Evolutionary conservation across 1,284 basidiomycete species (phyloP).

Genomic region (Ustilago cynodontis): DNA sequence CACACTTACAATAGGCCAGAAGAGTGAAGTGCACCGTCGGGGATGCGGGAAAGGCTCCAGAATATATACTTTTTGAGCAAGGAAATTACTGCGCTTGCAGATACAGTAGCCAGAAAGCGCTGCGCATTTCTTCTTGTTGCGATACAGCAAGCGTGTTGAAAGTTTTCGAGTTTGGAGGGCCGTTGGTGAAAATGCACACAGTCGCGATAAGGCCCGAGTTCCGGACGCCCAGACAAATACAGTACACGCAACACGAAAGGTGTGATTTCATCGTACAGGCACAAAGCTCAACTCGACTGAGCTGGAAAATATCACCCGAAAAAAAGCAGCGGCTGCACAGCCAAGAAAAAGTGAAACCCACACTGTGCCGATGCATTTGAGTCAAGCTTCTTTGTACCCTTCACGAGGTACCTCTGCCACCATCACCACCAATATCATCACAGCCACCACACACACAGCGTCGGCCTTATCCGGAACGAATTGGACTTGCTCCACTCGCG

Average conservation of each 20-base stretch:
- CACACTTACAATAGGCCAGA: slow-evolving; percentile 57
- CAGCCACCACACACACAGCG: no score
- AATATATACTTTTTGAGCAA: slow-evolving; percentile 38
- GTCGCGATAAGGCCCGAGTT: slow-evolving; percentile 12
- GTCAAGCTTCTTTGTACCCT: no score
- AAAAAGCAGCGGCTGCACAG: slow-evolving; percentile 16
- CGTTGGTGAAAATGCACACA: slow-evolving; percentile 4
- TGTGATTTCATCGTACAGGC: slow-evolving; percentile 43
- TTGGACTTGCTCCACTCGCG: no score
- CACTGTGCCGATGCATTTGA: neutral
- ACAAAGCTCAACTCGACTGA: slow-evolving; percentile 1
- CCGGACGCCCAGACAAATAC: neutral
- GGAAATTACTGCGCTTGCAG: slow-evolving; percentile 10
- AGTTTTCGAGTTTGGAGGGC: slow-evolving; percentile 44
- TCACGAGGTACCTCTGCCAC: no score
- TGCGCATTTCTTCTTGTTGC: neutral
- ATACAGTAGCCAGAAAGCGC: slow-evolving; percentile 1
- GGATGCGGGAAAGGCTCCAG: slow-evolving; percentile 26
- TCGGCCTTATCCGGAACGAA: no score
- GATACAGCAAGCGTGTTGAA: neutral
- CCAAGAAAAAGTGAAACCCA: neutral
- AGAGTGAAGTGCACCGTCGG: slow-evolving; percentile 23
- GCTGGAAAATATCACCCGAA: slow-evolving; percentile 6
- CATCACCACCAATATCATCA: neutral
- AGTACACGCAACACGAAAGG: slow-evolving; percentile 2